Evolutionary conservation across 805 yeast genomes (phyloP).

Genomic region (Saccharomycopsis oosterbeekiorum): DNA sequence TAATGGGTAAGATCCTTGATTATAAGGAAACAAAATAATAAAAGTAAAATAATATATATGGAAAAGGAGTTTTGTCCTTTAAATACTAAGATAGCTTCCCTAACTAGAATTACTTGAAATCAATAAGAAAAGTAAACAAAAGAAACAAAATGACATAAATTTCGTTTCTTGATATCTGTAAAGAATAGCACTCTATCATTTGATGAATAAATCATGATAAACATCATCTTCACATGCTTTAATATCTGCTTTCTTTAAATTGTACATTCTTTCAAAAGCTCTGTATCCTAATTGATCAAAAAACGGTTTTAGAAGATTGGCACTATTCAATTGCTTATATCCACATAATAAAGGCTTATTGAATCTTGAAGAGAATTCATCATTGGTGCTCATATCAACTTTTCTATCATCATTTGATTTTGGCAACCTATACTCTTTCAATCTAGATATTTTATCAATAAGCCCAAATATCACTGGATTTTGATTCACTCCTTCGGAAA

Average conservation of each 20-base stretch:
- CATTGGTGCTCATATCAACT: conserved; percentile 14
- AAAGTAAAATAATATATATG: too few relatives aligned
- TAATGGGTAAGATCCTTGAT: neutral
- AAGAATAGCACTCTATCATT: neutral
- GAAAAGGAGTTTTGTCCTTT: too few relatives aligned
- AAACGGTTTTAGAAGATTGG: conserved; percentile 47
- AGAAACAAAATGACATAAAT: too few relatives aligned
- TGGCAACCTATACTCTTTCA: conserved; percentile 29
- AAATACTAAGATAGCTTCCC: too few relatives aligned
- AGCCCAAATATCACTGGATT: conserved; percentile 26
- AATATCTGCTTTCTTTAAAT: conserved; percentile 34
- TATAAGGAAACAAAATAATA: too few relatives aligned
- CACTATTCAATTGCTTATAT: conserved; percentile 29
- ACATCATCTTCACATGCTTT: conserved; percentile 47
- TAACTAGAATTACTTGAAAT: too few relatives aligned
- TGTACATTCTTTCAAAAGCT: conserved; percentile 57
- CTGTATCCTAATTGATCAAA: conserved; percentile 56
- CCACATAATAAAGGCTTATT: conserved; percentile 24
- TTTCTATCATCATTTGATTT: conserved; percentile 23
- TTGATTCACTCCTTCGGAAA: conserved; percentile 13
- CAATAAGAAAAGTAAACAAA: too few relatives aligned
- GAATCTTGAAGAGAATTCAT: conserved; percentile 24
- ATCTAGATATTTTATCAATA: conserved; percentile 37
- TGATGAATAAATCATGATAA: conserved; percentile 42
- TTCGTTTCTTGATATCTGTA: too few relatives aligned